A percentile compares a stretch with the other conserved stretches of the same genome.
Conservation (phyloP, 169 alveolate genomes). For the Eimeria sp. region DNA sequence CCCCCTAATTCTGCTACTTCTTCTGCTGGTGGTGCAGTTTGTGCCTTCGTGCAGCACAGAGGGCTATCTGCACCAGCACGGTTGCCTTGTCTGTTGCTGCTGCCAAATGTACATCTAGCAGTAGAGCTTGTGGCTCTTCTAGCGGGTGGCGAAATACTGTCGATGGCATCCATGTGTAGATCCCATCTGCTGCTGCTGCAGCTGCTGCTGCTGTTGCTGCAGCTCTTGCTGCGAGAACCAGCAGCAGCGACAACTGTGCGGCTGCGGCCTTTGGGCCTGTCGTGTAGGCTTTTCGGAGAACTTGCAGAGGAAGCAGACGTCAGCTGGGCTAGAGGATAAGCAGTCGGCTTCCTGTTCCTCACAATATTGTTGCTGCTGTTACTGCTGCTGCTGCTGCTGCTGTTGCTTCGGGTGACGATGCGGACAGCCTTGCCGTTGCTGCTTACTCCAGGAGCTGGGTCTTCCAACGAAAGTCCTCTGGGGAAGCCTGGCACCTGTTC, state of each 20-base stretch:
- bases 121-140: conserved; percentile 56
- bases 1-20: background rate
- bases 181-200: conserved; percentile 7
- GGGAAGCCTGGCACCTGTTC: background rate
- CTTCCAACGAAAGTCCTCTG: background rate
- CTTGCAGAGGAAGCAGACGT: background rate
- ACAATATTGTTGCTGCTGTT: background rate
- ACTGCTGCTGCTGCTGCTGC: conserved; percentile 18
- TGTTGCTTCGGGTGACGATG: background rate
- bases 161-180: background rate
- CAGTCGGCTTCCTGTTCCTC: conserved; percentile 8
- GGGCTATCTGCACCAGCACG: background rate
- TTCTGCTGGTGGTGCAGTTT: background rate
- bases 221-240: conserved; percentile 34
- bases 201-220: conserved; percentile 17
- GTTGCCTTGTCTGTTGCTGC: background rate
- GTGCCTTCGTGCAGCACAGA: background rate
- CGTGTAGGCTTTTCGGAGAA: background rate
- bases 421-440: conserved; percentile 46
- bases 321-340: background rate
- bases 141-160: background rate
- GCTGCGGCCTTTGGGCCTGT: background rate
- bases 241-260: conserved; percentile 20
- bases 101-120: background rate
- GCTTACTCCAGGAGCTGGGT: background rate